These are phyloP conservation scores for Phytophthora cryptogea DNA, from an alignment of 352 stramenopile genomes.

Conservation along the genomic window DNA sequence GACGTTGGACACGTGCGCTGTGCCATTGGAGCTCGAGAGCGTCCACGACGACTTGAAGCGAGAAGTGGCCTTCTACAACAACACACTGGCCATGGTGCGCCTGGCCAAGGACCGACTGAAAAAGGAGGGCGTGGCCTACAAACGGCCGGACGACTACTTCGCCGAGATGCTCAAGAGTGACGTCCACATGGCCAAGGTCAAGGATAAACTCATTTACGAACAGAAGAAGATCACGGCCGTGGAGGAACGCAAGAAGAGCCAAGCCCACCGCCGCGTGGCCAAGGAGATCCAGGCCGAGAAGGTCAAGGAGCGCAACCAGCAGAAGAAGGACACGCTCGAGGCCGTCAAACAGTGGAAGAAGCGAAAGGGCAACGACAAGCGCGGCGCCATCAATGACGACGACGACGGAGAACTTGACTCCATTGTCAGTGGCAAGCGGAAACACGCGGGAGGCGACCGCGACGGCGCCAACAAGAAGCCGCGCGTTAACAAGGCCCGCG, in stretches of 20 bases:
- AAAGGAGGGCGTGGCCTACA: conserved; percentile 87
- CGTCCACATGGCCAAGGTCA: conserved; percentile 94
- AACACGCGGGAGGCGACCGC: conserved; percentile 50
- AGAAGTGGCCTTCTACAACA: conserved; percentile 98
- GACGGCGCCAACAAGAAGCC: conserved; percentile 68
- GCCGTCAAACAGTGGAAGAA: conserved; percentile 91
- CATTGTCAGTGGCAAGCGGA: conserved; percentile 67
- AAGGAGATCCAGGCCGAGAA: conserved; percentile 94
- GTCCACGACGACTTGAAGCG: conserved; percentile 90
- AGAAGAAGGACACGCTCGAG: conserved; percentile 90
- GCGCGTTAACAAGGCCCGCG: conserved; percentile 67
- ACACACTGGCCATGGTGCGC: conserved; percentile 74
- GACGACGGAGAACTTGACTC: conserved; percentile 69
- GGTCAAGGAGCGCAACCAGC: conserved; percentile 75
- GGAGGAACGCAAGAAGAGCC: conserved; percentile 96
- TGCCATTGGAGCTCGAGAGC: conserved; percentile 66
- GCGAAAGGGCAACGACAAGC: conserved; percentile 77
- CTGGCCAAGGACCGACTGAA: conserved; percentile 74
- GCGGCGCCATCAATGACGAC: conserved; percentile 54
- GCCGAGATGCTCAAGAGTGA: conserved; percentile 99
- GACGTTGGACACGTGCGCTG: conserved; percentile 74
- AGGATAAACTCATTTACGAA: conserved; percentile 99
- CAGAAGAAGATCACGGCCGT: conserved; percentile 99
- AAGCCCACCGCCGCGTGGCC: conserved; percentile 95
- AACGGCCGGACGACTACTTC: conserved; percentile 97